Evolutionary conservation across 352 stramenopile species (phyloP), one percentile per base, ranked within the genome.

Genomic region (Pythium folliculosum): DNA sequence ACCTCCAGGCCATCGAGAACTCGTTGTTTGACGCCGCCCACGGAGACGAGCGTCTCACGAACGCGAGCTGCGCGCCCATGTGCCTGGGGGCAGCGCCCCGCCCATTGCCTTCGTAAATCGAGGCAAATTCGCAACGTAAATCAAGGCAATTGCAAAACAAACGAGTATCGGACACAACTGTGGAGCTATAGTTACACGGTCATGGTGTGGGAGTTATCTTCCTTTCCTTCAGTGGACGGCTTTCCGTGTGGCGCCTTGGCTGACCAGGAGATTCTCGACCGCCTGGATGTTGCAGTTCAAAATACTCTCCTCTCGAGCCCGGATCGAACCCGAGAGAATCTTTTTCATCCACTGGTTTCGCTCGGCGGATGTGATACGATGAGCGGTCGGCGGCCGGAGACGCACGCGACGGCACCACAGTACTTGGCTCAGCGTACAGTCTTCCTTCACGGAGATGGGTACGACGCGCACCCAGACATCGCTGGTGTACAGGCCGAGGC

Each of bases 351-450:
- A 62, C 55, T 62, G 10, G 13, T 5, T 40, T 19, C 37, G 38
- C 9, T 62, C 22, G 4, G 30, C 4, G 1, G 10, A 5, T 6
- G 55, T 49, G 6, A 2, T 3, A 6, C 23, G 6, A 16, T 43
- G 38, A 1, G 40, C 8, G 0, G 4, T 10, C 17, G 55, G 55
- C 16, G 55, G 55, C 44, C 44, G 43, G 22, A 62, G 23, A 23
- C 55, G 40, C 12, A 62, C 55, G 19, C 55, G 55, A 12, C 55
- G 55, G n/a, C 38, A 51, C 55, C 55, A 62, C 35, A 62, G 23
- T 1, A 62, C 43, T 44, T 51, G 35, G 12, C 16, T 62, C 55
- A 62, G 12, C 6, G 55, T 22, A 10, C 38, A 38, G 1, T 19
- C 16, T 0, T 2, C 5, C 2, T 13, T 27, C 5, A 0, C 5